Percentiles rank a stretch among this genome's conserved stretches.
phyloP scores from a whole-genome alignment of 2,329 filamentous ascomycete species.

The Intubia oerlemansii region DNA sequence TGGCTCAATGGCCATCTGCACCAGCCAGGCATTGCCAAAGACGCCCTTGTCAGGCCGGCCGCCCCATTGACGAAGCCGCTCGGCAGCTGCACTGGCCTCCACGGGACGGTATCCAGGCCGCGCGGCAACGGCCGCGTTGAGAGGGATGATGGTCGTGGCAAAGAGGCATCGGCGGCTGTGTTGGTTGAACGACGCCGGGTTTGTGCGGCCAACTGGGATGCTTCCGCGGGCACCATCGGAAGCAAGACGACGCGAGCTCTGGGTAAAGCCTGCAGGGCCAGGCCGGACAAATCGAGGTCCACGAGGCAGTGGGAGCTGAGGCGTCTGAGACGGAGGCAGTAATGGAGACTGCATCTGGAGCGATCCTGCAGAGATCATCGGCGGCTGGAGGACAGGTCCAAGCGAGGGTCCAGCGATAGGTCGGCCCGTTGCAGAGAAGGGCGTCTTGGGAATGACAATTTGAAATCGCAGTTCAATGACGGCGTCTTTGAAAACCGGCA shows the following conservation, averaged over 20 bases:
- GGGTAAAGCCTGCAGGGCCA: too few relatives aligned
- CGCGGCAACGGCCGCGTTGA: slow-evolving; percentile 3
- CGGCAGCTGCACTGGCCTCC: slow-evolving; percentile 1
- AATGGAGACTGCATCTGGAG: too few relatives aligned
- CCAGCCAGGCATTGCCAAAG: slow-evolving; percentile 8
- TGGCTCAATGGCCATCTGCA: slow-evolving; percentile 6
- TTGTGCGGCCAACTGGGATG: too few relatives aligned
- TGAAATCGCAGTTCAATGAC: slow-evolving; percentile 6
- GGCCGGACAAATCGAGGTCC: too few relatives aligned
- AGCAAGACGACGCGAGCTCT: too few relatives aligned
- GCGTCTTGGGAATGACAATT: slow-evolving; percentile 5
- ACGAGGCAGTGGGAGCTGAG: too few relatives aligned
- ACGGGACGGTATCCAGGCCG: slow-evolving; percentile 8
- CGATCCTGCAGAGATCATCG: too few relatives aligned
- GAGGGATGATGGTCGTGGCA: slow-evolving; percentile 7
- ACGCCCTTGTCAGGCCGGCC: slow-evolving; percentile 6
- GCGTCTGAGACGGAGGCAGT: too few relatives aligned
- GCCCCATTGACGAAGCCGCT: slow-evolving; percentile 6
- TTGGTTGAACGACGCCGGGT: not conserved
- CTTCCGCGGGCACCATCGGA: too few relatives aligned
- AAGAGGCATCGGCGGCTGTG: slow-evolving; percentile 4
- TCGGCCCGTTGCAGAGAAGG: too few relatives aligned
- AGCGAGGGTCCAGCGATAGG: too few relatives aligned
- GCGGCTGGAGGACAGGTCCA: too few relatives aligned
- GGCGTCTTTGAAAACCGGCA: slow-evolving; percentile 1